Base-by-base conservation (phyloP, 768 basidiomycete genomes). In the Amylocystis lapponica region DNA sequence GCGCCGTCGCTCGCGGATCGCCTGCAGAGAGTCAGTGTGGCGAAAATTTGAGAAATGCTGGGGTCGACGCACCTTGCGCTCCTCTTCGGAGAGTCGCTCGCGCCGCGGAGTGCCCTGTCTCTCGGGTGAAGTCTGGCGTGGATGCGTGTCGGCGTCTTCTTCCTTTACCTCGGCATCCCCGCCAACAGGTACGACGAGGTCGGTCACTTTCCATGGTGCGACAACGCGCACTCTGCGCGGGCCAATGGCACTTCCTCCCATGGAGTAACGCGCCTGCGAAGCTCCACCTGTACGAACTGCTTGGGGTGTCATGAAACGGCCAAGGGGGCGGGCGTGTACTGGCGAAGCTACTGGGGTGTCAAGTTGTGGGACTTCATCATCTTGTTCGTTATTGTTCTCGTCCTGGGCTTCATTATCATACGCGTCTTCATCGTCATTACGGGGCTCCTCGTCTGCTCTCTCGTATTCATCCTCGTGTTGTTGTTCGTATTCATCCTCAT, bases 291-390 rank as follows among this genome's bases (percentile, higher is more conserved):
- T 33, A 16, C 12, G 26, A 10, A 39, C 62, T 46, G 41, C 44
- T 59, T 81, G 80, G 0, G 81, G 81, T 1, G 78, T 82, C 76
- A 79, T 76, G 62, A 82, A 83, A 10, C 46, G 34, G 13, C 65
- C 63, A 11, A 60, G 46, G 1, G 51, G 51, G 2, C 50, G 55
- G 23, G 40, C 31, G 43, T n/a, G 8, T 8, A 2, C 23, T 26
- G 8, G 20, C 22, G 20, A 33, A 4, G 27, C 38, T 17, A 42
- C 40, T 35, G n/a, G n/a, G n/a, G n/a, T n/a, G n/a, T n/a, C n/a
- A n/a, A n/a, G n/a, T n/a, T n/a, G n/a, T n/a, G n/a, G n/a, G 20
- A 5, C 33, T 26, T 44, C 34, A 19, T 47, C 43, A 19, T 41
- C 33, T 8, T 20, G 11, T 23, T 14, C 43, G 17, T 39, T 41